Conservation (phyloP, 2,329 filamentous ascomycete genomes). For the Fusarium nygamai region DNA sequence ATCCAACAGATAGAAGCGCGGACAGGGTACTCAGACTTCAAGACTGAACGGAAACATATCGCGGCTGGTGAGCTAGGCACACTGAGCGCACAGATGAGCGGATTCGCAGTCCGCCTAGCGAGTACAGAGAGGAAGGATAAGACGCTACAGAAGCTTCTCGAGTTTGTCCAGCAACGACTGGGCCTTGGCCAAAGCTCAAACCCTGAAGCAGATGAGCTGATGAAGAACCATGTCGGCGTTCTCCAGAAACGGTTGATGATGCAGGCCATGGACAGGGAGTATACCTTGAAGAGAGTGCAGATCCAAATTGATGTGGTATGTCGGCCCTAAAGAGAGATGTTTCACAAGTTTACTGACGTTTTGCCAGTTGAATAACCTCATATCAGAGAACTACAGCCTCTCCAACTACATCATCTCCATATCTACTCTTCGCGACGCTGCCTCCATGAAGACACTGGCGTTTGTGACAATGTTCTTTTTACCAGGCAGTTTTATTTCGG, state of each 20-base stretch:
- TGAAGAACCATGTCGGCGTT: slow-evolving; percentile 44
- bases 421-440: slow-evolving; percentile 52
- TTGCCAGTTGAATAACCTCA: slow-evolving; percentile 50
- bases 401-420: slow-evolving; percentile 50
- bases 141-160: slow-evolving; percentile 48
- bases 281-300: slow-evolving; percentile 50
- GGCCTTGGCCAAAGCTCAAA: background rate
- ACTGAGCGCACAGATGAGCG: slow-evolving; percentile 49
- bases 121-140: slow-evolving; percentile 51
- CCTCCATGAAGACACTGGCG: slow-evolving; percentile 56
- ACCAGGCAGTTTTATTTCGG: slow-evolving; percentile 54
- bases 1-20: slow-evolving; percentile 49
- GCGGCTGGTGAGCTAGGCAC: slow-evolving; percentile 45
- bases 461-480: slow-evolving; percentile 57
- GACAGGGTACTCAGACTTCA: slow-evolving; percentile 50
- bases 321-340: background rate
- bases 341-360: slow-evolving; percentile 6
- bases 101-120: slow-evolving; percentile 50
- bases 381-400: slow-evolving; percentile 51
- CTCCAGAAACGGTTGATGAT: slow-evolving; percentile 48
- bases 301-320: slow-evolving; percentile 53
- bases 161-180: slow-evolving; percentile 41
- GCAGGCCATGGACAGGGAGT: slow-evolving; percentile 51
- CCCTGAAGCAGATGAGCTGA: slow-evolving; percentile 28
- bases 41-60: slow-evolving; percentile 40